phyloP scores from a whole-genome alignment of 2,329 filamentous ascomycete species.

The Thielaviopsis punctulata region DNA sequence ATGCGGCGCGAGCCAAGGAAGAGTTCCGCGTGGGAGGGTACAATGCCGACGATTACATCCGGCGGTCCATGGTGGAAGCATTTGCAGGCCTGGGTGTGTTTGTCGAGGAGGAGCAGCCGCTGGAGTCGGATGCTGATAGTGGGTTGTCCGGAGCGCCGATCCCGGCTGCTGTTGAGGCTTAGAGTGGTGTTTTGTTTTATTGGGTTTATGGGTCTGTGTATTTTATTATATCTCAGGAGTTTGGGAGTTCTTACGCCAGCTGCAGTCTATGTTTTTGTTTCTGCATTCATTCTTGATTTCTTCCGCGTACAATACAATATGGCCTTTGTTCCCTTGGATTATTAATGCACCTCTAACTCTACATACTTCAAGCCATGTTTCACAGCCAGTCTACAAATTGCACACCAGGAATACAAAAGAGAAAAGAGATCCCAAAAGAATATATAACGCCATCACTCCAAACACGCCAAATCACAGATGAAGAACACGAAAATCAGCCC shows the following conservation, averaged over 20 bases:
- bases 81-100: constrained; percentile 83
- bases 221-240: not conserved
- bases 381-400: not conserved
- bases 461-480: not conserved
- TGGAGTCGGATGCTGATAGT: constrained; percentile 16
- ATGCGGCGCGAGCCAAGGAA: constrained; percentile 45
- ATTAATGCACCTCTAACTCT: not conserved
- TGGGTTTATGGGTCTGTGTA: not conserved
- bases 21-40: constrained; percentile 66
- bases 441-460: constrained; percentile 8
- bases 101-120: constrained; percentile 55
- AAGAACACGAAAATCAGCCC: not conserved
- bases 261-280: too few relatives aligned
- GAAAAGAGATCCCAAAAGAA: constrained; percentile 3
- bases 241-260: not conserved
- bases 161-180: not conserved
- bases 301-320: not conserved
- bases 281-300: not conserved
- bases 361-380: not conserved
- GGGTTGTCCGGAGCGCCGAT: not conserved
- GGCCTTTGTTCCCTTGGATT: not conserved
- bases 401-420: not conserved
- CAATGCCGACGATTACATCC: constrained; percentile 64
- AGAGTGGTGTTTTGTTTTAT: not conserved
- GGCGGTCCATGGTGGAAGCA: constrained; percentile 67